A percentile compares a stretch with the other conserved stretches of the same genome.
Evolutionary conservation across 805 yeast species (phyloP).

Genomic region (Grigorovia transvaalensis): DNA sequence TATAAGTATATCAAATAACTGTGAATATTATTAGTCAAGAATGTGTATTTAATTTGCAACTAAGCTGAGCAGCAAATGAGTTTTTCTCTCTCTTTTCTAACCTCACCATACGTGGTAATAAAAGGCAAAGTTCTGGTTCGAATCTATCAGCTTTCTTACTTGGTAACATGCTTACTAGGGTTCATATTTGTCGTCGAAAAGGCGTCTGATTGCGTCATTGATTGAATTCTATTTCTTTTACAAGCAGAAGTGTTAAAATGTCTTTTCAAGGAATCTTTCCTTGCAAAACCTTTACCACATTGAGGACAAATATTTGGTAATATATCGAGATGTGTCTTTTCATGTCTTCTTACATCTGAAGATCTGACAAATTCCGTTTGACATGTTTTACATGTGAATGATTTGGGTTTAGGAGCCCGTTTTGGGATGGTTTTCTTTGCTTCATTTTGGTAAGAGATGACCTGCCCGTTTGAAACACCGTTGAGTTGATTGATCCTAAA

Average conservation of each 20-base stretch:
- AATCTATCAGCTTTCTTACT: too few species aligned
- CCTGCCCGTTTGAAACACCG: neutral
- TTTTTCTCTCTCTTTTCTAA: too few species aligned
- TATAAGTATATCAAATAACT: too few species aligned
- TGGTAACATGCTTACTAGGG: too few species aligned
- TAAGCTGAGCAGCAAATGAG: too few species aligned
- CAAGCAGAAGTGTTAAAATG: slow-evolving; percentile 68
- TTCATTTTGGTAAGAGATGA: too few species aligned
- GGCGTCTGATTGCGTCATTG: slow-evolving; percentile 13
- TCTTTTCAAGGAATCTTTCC: slow-evolving; percentile 71
- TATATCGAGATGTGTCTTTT: slow-evolving; percentile 56
- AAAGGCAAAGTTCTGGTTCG: too few species aligned
- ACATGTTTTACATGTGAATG: slow-evolving; percentile 44
- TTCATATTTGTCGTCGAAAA: neutral
- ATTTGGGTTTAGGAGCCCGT: neutral
- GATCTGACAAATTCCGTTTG: slow-evolving; percentile 52
- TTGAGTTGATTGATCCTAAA: neutral
- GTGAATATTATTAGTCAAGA: neutral
- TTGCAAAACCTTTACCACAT: slow-evolving; percentile 74
- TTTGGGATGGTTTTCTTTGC: neutral
- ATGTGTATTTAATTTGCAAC: too few species aligned
- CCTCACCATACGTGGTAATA: too few species aligned
- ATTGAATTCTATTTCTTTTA: slow-evolving; percentile 53
- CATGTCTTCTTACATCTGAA: slow-evolving; percentile 63
- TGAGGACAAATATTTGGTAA: slow-evolving; percentile 64